phyloP scores from a whole-genome alignment of 306 rosid species.

The Vigna hirtella region DNA sequence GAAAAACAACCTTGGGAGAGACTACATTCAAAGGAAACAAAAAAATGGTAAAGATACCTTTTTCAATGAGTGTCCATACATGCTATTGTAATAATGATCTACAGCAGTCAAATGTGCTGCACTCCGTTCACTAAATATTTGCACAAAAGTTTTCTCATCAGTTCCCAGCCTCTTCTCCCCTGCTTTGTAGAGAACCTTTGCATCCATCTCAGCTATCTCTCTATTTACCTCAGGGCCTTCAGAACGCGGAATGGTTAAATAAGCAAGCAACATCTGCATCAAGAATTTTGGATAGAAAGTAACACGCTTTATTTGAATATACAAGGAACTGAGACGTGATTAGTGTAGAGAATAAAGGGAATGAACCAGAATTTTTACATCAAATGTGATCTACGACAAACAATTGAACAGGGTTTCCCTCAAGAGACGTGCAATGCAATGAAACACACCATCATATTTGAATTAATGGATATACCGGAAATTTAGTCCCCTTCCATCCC shows the following conservation, averaged over 20 bases:
- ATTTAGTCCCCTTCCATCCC: slow-evolving; percentile 17
- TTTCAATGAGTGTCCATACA: slow-evolving; percentile 63
- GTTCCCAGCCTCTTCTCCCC: slow-evolving; percentile 65
- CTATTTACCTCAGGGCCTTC: slow-evolving; percentile 77
- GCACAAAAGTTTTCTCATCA: slow-evolving; percentile 65
- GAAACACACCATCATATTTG: slow-evolving; percentile 20
- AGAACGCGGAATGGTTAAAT: slow-evolving; percentile 58
- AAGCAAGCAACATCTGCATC: slow-evolving; percentile 72
- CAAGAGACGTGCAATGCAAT: not conserved
- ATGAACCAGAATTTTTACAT: slow-evolving; percentile 19
- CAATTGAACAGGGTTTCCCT: slow-evolving; percentile 13
- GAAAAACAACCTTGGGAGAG: slow-evolving; percentile 26
- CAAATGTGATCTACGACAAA: slow-evolving; percentile 18
- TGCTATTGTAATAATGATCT: slow-evolving; percentile 52
- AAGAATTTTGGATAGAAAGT: slow-evolving; percentile 14
- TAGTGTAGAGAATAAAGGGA: not conserved
- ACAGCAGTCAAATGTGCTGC: slow-evolving; percentile 72
- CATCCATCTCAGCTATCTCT: slow-evolving; percentile 52
- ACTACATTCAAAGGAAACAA: slow-evolving; percentile 21
- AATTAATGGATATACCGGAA: not conserved
- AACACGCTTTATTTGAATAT: slow-evolving; percentile 15
- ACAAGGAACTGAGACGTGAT: slow-evolving; percentile 23
- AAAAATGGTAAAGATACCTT: slow-evolving; percentile 55
- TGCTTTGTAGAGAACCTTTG: slow-evolving; percentile 54
- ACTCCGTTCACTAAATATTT: slow-evolving; percentile 68